Conservation (phyloP, 108 stramenopile species). For the Craspedostauros australis region DNA sequence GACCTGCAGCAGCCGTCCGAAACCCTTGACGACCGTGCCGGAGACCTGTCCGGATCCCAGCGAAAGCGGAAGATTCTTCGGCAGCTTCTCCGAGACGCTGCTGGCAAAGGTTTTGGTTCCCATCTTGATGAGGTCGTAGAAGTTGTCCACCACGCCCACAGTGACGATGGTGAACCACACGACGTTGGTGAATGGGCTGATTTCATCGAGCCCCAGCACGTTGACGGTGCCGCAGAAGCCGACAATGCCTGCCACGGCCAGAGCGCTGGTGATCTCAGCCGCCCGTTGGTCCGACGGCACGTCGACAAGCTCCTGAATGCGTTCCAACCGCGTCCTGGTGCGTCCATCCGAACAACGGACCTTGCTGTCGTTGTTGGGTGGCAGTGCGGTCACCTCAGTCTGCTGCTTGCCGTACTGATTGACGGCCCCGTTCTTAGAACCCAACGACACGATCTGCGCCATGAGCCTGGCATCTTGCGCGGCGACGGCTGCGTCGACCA, state of each 20-base stretch:
- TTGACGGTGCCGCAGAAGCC: slow-evolving; percentile 60
- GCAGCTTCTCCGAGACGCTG: slow-evolving; percentile 40
- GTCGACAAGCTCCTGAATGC: slow-evolving; percentile 40
- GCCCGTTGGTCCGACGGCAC: slow-evolving; percentile 81
- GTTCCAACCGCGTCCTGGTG: slow-evolving; percentile 41
- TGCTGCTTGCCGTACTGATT: slow-evolving; percentile 56
- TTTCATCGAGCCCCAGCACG: slow-evolving; percentile 54
- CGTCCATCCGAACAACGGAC: slow-evolving; percentile 36
- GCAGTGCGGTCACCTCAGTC: slow-evolving; percentile 43
- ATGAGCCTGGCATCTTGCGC: slow-evolving; percentile 65
- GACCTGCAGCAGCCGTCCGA: slow-evolving; percentile 70
- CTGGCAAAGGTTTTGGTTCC: slow-evolving; percentile 42
- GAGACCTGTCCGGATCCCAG: slow-evolving; percentile 73
- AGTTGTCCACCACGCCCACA: slow-evolving; percentile 71
- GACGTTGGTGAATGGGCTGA: slow-evolving; percentile 48
- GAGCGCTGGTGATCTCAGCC: slow-evolving; percentile 66
- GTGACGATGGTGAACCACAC: slow-evolving; percentile 43
- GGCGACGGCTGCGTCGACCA: slow-evolving; percentile 73
- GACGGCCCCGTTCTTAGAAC: slow-evolving; percentile 45
- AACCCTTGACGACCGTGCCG: slow-evolving; percentile 70
- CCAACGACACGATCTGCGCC: slow-evolving; percentile 50
- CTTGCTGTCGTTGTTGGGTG: slow-evolving; percentile 17
- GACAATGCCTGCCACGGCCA: slow-evolving; percentile 51
- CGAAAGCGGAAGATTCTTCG: slow-evolving; percentile 68
- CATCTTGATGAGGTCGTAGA: slow-evolving; percentile 66